phyloP scores from a whole-genome alignment of 2,329 filamentous ascomycete genomes.

The Metarhizium album region DNA sequence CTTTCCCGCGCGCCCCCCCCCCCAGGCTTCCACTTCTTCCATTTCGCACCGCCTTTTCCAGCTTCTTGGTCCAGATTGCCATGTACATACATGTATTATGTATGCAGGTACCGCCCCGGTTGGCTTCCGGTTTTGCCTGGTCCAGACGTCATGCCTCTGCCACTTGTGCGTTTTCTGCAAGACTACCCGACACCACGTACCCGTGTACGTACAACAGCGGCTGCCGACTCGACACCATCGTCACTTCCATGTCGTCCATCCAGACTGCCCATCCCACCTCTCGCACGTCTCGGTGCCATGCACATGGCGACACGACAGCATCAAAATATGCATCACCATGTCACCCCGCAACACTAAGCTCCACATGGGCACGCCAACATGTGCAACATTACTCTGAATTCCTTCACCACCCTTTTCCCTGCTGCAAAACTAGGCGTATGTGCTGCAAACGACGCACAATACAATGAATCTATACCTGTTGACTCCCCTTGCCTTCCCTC shows the following conservation, averaged over 20 bases:
- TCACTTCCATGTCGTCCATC: neutral
- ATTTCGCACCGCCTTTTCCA: neutral
- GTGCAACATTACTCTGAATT: neutral
- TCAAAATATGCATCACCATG: neutral
- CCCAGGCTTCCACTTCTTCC: too few species aligned
- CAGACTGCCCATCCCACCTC: neutral
- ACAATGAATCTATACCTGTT: neutral
- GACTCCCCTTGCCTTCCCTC: neutral
- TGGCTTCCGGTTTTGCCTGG: neutral
- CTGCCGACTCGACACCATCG: neutral
- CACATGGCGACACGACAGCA: neutral
- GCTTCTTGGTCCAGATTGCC: neutral
- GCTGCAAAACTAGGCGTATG: neutral
- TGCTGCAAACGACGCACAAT: neutral
- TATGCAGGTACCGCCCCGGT: neutral
- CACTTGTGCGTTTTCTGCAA: neutral
- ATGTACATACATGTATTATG: too few species aligned
- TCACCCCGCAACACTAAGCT: neutral
- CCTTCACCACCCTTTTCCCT: neutral
- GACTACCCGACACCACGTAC: neutral
- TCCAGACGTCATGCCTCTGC: neutral
- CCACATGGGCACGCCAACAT: neutral
- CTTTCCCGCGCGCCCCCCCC: too few species aligned
- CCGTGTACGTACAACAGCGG: neutral
- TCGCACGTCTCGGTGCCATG: neutral